A percentile compares a stretch with the other conserved stretches of the same genome.
Evolutionary conservation across 805 yeast species (phyloP).

Genomic region (Ogataea salicorniae): DNA sequence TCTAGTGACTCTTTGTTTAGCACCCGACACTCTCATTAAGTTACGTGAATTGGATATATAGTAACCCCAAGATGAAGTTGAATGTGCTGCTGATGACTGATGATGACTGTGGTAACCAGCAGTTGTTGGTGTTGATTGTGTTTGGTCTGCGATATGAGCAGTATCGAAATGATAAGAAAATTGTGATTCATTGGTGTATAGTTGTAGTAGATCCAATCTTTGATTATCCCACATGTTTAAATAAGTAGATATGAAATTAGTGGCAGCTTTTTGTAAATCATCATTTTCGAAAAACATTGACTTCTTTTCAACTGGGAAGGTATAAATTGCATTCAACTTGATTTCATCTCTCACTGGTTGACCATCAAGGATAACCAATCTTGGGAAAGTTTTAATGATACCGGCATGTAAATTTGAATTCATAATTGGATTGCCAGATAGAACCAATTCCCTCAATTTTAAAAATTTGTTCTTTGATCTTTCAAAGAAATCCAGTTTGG

Average conservation of each 20-base stretch:
- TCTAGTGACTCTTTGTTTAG: slow-evolving; percentile 51
- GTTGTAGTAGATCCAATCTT: slow-evolving; percentile 58
- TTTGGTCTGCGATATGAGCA: slow-evolving; percentile 35
- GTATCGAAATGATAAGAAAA: slow-evolving; percentile 79
- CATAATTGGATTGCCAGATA: slow-evolving; percentile 73
- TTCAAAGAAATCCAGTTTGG: slow-evolving; percentile 56
- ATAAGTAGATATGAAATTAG: slow-evolving; percentile 74
- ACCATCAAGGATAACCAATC: slow-evolving; percentile 73
- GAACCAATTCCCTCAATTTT: slow-evolving; percentile 67
- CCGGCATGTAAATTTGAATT: slow-evolving; percentile 47
- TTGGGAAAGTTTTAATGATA: slow-evolving; percentile 71
- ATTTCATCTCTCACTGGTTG: slow-evolving; percentile 69
- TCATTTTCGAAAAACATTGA: slow-evolving; percentile 79
- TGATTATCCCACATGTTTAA: slow-evolving; percentile 78
- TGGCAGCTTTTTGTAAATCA: slow-evolving; percentile 62
- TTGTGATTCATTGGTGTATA: slow-evolving; percentile 80
- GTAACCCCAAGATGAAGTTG: slow-evolving; percentile 44
- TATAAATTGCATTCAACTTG: slow-evolving; percentile 45
- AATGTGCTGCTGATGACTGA: slow-evolving; percentile 3
- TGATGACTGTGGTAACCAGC: slow-evolving; percentile 10
- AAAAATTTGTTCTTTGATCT: slow-evolving; percentile 74
- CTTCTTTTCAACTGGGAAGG: slow-evolving; percentile 49
- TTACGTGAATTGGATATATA: slow-evolving; percentile 77
- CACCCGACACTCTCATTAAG: slow-evolving; percentile 53
- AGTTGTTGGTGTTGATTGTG: slow-evolving; percentile 4